Percentiles rank a stretch among this genome's conserved stretches.
These are phyloP conservation scores for Botrytis sinoallii DNA, from an alignment of 2,329 filamentous ascomycete species.

Conservation along the genomic window DNA sequence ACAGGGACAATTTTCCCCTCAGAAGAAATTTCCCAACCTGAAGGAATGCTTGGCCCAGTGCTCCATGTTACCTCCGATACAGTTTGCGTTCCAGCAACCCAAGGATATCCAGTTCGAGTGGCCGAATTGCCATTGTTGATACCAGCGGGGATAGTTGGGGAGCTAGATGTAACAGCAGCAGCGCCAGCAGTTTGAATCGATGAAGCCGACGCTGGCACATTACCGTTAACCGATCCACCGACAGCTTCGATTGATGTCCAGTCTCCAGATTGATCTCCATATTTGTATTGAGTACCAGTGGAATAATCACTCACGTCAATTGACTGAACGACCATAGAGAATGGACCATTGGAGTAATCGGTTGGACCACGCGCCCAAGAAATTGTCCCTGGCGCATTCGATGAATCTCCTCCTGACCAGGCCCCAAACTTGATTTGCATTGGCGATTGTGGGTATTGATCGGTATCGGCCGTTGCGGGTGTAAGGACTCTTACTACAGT, in stretches of 20 bases:
- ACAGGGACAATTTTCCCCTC: slow-evolving; percentile 76
- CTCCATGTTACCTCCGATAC: slow-evolving; percentile 45
- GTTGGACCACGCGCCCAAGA: slow-evolving; percentile 84
- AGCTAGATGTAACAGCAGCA: slow-evolving; percentile 59
- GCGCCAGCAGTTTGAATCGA: slow-evolving; percentile 53
- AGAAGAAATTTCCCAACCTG: slow-evolving; percentile 76
- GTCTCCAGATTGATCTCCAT: slow-evolving; percentile 71
- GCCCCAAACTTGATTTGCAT: slow-evolving; percentile 91
- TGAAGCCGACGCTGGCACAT: slow-evolving; percentile 42
- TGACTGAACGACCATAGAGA: slow-evolving; percentile 77
- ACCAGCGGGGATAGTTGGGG: slow-evolving; percentile 66
- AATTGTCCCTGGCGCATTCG: slow-evolving; percentile 77
- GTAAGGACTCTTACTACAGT: slow-evolving; percentile 73
- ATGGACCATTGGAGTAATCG: slow-evolving; percentile 80
- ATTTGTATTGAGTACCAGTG: slow-evolving; percentile 80
- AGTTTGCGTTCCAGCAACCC: slow-evolving; percentile 56
- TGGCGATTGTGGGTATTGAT: slow-evolving; percentile 89
- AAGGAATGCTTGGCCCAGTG: slow-evolving; percentile 58
- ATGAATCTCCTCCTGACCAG: slow-evolving; percentile 84
- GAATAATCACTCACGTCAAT: slow-evolving; percentile 86
- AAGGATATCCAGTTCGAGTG: slow-evolving; percentile 64
- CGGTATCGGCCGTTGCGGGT: slow-evolving; percentile 61
- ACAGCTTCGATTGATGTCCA: slow-evolving; percentile 80
- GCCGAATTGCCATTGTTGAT: slow-evolving; percentile 57
- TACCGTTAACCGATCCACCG: slow-evolving; percentile 74